Base-by-base conservation (phyloP, 139 green algal species). In the Gonium pectorale region DNA sequence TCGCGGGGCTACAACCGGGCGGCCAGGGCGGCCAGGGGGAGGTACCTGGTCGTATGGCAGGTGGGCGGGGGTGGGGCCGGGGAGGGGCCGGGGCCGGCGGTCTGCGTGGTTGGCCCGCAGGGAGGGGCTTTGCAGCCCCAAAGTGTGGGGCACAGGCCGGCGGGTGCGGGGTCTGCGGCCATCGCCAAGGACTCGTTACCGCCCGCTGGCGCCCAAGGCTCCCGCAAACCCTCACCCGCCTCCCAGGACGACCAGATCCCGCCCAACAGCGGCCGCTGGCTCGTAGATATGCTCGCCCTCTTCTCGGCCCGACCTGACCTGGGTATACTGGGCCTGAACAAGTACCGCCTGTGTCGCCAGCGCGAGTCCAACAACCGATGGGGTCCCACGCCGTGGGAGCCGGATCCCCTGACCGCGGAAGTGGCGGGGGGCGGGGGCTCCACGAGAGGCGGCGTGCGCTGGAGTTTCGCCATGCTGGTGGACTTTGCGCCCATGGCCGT, bases 401-500 rank as follows among this genome's bases (percentile, higher is more conserved):
- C 72, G 46, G 70, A 79, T 27, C 70, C 70, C 37, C 38, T 49
- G 66, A 64, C 56, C 17, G 56, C 22, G 56, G 56, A 29, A 6
- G 22, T 9, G 56, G 9, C 21, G 9, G 56, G 56, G 22, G 6
- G 56, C 21, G 56, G 19, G 6, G 56, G 15, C 21, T 64, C 15
- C 22, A 21, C 56, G 17, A 21, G 6, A 43, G 66, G 31, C n/a
- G n/a, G n/a, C 60, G 27, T 27, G 24, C 60, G 2, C 22, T 19
- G 22, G 21, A 2, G 2, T 19, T 3, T 5, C 66, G 22, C 22
- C 27, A 35, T 69, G 51, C 4, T 35, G 9, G 40, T 66, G 22
- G 85, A 89, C 59, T 89, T 83, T 64, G 85, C 85, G 19, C 85
- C 85, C 22, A 13, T 89, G 44, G 85, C 78, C 5, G 35, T 89